Base-by-base conservation (phyloP, 306 rosid genomes). In the Acacia crassicarpa region DNA sequence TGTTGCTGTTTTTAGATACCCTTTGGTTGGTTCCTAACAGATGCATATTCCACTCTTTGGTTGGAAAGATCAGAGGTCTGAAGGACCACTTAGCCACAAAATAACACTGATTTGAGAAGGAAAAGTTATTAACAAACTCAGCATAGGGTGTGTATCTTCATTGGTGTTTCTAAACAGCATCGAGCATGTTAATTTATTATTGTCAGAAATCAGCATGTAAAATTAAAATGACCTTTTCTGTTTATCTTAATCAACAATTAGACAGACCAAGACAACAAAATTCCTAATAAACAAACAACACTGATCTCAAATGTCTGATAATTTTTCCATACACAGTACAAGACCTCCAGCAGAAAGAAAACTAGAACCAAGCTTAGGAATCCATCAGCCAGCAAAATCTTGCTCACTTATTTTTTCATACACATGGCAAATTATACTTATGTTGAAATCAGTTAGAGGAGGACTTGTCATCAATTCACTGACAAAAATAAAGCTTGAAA, bases 11-110 rank as follows among this genome's bases (percentile, higher is more conserved):
- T n/a, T n/a, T n/a, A n/a, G n/a, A n/a, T n/a, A n/a, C n/a, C n/a
- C n/a, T n/a, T n/a, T n/a, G n/a, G n/a, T n/a, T n/a, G n/a, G n/a
- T n/a, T n/a, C n/a, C n/a, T n/a, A n/a, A n/a, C n/a, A n/a, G n/a
- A n/a, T 38, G n/a, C 30, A 75, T 8, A 16, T 38, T 78, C 49
- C 59, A 59, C 74, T 43, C 61, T 35, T 67, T 66, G 20, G 41
- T 77, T 45, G 48, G 35, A 68, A 80, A n/a, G 76, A 74, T 45
- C 83, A 12, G 78, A 76, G 19, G 65, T 19, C 32, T 40, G 27
- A 48, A 71, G 16, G 32, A 75, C 80, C 78, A 82, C 46, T 25
- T 12, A 65, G 54, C 30, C 54, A 76, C 19, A 69, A 48, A 75
- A 75, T 48, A 76, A 75, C 38, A 46, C 6, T 20, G 23, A 75